Evolutionary conservation across 495 filamentous ascomycete species (phyloP), one percentile per base, ranked within the genome.

Genomic region (Articulospora tetracladia): DNA sequence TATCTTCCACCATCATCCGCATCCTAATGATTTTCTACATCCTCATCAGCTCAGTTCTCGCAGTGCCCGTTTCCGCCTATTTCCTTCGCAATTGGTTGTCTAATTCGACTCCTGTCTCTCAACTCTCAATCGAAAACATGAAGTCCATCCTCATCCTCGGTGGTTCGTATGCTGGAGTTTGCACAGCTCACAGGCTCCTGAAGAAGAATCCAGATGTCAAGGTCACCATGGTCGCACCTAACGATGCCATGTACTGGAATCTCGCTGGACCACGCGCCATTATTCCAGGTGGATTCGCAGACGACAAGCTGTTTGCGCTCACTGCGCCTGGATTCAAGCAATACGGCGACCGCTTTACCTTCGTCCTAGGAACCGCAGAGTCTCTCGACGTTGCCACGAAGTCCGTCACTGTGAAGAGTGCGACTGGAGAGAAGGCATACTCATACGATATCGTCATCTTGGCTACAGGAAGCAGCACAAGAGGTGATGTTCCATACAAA

Each of bases 401-500:
- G 53, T 74, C 66, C 0, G 77, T 83, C 15, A 57, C 66, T 2
- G 72, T 83, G 4, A 68, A 61, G 2, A 71, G 68, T 1, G 59
- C 66, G 13, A 72, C 64, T 44, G 66, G 58, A 22, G 15, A 52
- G 1, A 48, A 41, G 46, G 39, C 55, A 24, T 66, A 68, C 44
- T 60, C 60, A 7, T 86, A 81, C 60, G 78, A 86, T 59, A 73
- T 81, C 41, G 72, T 86, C 25, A 72, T 87, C 23, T 74, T 87
- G 62, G 83, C 83, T 19, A 84, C 83, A 8, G 75, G 78, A 20
- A 68, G 78, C 24, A 70, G 69, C 2, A 72, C 68, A 20, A 74
- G 69, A 53, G 60, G 55, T 15, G 48, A 54, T 52, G 69, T 75
- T 53, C 83, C 84, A 2, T 83, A 80, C 73, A 86, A 86, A 62